Percentiles rank a stretch among this genome's conserved stretches.
Evolutionary conservation across 495 filamentous ascomycete genomes (phyloP).

Genomic region (Talaromyces nanjingensis): DNA sequence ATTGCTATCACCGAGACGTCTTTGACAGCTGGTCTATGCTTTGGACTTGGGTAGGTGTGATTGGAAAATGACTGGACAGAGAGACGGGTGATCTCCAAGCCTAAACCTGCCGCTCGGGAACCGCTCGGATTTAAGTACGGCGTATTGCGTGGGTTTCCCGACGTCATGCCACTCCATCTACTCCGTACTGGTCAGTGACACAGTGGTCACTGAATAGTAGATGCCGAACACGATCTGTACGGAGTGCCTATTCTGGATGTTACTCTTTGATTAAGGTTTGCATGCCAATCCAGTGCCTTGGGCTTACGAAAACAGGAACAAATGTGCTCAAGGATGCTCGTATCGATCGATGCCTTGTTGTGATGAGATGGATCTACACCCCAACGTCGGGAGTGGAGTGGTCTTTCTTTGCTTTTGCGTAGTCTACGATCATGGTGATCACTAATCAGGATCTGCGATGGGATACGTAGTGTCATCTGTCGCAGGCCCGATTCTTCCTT

Average conservation of each 20-base stretch:
- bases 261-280: not conserved
- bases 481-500: not conserved
- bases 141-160: not conserved
- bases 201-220: not conserved
- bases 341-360: not conserved
- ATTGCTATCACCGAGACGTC: not conserved
- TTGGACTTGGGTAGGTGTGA: not conserved
- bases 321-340: not conserved
- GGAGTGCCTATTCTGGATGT: not conserved
- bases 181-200: too few relatives aligned
- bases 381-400: not conserved
- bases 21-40: constrained; percentile 2
- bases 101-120: not conserved
- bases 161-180: not conserved
- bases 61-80: not conserved
- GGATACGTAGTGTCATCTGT: not conserved
- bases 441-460: not conserved
- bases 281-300: not conserved
- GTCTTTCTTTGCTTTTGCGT: not conserved
- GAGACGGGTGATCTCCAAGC: not conserved
- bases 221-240: not conserved
- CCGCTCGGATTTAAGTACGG: not conserved
- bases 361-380: not conserved
- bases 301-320: not conserved
- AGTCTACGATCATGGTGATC: not conserved